Base-by-base conservation (phyloP, 169 alveolate species). In the Plasmodium blacklocki region DNA sequence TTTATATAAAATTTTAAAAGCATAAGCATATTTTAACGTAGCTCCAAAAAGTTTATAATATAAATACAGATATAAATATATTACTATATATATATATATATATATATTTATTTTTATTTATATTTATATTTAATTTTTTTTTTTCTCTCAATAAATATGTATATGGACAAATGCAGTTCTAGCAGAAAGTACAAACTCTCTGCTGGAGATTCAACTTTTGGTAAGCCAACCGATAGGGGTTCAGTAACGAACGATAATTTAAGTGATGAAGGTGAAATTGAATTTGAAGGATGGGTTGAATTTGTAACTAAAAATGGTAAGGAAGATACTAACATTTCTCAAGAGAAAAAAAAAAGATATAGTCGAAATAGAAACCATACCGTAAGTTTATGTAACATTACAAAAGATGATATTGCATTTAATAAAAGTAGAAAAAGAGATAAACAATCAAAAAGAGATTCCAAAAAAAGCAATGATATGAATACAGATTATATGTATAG, bases 271-370 rank as follows among this genome's bases (percentile, higher is more conserved):
- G 88, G 56, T 2, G 90, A 80, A 80, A 80, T 80, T 1, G 90
- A 80, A 47, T 80, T 80, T 60, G 90, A 80, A 43, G 90, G 90
- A 56, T 80, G 90, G 90, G 80, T 80, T 3, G 90, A 80, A 56
- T 80, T 80, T 68, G 68, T 80, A 29, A 80, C 90, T 21, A 80
- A 80, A 14, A 58, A 66, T 67, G 83, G 70, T 39, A 68, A 67
- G 14, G 70, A 68, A n/a, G 32, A 52, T 67, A 62, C 67, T 45
- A 63, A 66, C 15, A 4, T 18, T 15, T 47, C 50, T 43, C 52
- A 45, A 14, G 67, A 43, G 8, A 47, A 75, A 58, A 4, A 58
- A 19, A 60, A 49, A 14, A 74, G 45, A 26, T 14, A 21, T 8
- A 2, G 62, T 18, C 26, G 43, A 32, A 74, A 74, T 5, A 60